Percentiles rank a stretch among this genome's conserved stretches.
phyloP scores from a whole-genome alignment of 208 protist species.

The Trichomonas gallinae region DNA sequence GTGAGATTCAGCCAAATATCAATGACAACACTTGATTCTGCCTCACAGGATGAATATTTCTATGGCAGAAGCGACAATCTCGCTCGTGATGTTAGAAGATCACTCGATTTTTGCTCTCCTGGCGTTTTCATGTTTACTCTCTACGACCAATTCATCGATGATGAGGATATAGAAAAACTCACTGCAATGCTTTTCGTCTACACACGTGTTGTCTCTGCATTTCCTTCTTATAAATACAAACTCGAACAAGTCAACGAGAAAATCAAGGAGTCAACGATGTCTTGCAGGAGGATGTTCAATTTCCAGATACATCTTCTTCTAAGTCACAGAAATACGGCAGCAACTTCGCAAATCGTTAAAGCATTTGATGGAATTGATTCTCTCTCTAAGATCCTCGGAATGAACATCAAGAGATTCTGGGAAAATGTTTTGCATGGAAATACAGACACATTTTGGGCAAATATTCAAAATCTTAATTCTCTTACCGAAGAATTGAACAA shows the following conservation, averaged over 20 bases:
- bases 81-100: not conserved
- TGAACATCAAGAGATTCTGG: not conserved
- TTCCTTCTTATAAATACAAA: not conserved
- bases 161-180: not conserved
- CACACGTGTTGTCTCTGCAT: not conserved
- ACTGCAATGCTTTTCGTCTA: not conserved
- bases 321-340: not conserved
- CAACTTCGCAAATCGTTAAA: not conserved
- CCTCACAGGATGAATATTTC: not conserved
- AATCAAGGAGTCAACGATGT: not conserved
- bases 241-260: not conserved
- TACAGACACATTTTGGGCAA: not conserved
- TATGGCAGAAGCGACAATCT: not conserved
- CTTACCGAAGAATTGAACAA: not conserved
- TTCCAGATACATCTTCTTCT: not conserved
- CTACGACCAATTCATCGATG: not conserved
- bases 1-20: not conserved
- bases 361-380: not conserved
- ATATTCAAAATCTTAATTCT: not conserved
- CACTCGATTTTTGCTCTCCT: not conserved
- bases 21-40: not conserved
- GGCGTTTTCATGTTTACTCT: not conserved
- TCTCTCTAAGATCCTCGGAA: not conserved
- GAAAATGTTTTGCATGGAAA: not conserved
- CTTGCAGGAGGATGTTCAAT: not conserved